Conservation (phyloP, 1,139 yeast genomes). For the Kurtzmaniella quercitrusa region DNA sequence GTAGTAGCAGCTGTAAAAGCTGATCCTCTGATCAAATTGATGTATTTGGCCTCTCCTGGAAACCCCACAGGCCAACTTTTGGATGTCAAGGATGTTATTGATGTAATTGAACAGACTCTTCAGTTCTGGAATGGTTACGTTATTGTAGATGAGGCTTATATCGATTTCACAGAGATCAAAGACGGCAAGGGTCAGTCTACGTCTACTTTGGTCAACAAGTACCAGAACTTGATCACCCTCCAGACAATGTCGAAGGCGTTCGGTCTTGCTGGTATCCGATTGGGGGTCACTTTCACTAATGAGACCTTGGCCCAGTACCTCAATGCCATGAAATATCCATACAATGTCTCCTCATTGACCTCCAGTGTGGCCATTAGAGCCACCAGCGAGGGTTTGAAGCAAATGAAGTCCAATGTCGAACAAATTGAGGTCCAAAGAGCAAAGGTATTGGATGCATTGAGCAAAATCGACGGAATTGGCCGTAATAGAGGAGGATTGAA, state of each 20-base stretch:
- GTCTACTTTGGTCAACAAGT: slow-evolving; percentile 76
- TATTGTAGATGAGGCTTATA: slow-evolving; percentile 91
- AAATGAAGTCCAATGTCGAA: slow-evolving; percentile 54
- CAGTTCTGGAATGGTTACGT: slow-evolving; percentile 68
- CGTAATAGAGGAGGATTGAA: slow-evolving; percentile 81
- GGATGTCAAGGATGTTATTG: slow-evolving; percentile 42
- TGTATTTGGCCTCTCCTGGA: slow-evolving; percentile 96
- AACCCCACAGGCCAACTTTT: slow-evolving; percentile 84
- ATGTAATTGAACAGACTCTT: slow-evolving; percentile 43
- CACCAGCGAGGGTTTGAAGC: slow-evolving; percentile 51
- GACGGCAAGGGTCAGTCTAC: slow-evolving; percentile 46
- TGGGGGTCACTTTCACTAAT: slow-evolving; percentile 74
- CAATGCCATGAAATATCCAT: slow-evolving; percentile 93
- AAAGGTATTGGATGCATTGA: slow-evolving; percentile 48
- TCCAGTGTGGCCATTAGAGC: slow-evolving; percentile 75
- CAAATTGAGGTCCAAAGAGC: slow-evolving; percentile 53
- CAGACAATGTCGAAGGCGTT: slow-evolving; percentile 93
- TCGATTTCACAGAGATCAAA: slow-evolving; percentile 61
- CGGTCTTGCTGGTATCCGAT: slow-evolving; percentile 91
- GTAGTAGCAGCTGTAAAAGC: slow-evolving; percentile 46
- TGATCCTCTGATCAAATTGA: slow-evolving; percentile 64
- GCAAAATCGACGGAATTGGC: slow-evolving; percentile 59
- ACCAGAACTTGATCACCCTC: slow-evolving; percentile 79
- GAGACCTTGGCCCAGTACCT: slow-evolving; percentile 58
- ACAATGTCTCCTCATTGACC: slow-evolving; percentile 83